Conservation (phyloP, 2,329 filamentous ascomycete species). For the Biscogniauxia mediterranea region DNA sequence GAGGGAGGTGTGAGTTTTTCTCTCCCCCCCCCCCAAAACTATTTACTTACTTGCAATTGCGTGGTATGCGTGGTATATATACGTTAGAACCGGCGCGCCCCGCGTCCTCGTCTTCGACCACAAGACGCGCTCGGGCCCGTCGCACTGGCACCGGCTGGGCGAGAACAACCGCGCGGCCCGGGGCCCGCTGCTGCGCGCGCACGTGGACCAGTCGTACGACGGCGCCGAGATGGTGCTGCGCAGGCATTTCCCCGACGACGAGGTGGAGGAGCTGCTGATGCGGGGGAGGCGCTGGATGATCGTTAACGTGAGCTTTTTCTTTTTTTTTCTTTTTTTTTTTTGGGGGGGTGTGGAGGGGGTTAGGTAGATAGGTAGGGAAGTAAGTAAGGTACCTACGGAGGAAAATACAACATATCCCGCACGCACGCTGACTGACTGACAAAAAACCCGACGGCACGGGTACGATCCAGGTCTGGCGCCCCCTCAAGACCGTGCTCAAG, state of each 20-base stretch:
- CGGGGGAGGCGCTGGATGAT: constrained; percentile 31
- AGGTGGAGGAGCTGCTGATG: constrained; percentile 34
- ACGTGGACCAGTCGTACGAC: constrained; percentile 41
- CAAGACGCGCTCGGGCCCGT: constrained; percentile 57
- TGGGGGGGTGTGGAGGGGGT: no score
- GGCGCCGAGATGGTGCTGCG: constrained; percentile 37
- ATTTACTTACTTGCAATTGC: no score
- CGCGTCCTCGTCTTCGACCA: constrained; percentile 71
- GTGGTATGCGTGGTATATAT: no score
- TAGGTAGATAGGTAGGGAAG: no score
- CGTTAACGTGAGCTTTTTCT: constrained; percentile 25
- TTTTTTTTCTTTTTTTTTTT: neutral
- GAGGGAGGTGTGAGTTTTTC: constrained; percentile 44
- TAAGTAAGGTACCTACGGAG: no score
- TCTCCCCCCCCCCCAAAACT: no score
- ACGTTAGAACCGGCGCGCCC: constrained; percentile 56
- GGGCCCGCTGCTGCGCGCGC: constrained; percentile 29
- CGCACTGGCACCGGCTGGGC: constrained; percentile 65
- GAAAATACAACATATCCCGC: no score
- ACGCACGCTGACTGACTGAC: neutral
- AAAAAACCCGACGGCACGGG: neutral
- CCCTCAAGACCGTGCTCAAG: constrained; percentile 45
- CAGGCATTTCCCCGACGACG: constrained; percentile 28
- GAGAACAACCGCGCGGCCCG: constrained; percentile 51
- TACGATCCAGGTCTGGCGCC: constrained; percentile 41